These are phyloP conservation scores for Alternaria rosae DNA, from an alignment of 2,329 filamentous ascomycete species.

Conservation along the genomic window DNA sequence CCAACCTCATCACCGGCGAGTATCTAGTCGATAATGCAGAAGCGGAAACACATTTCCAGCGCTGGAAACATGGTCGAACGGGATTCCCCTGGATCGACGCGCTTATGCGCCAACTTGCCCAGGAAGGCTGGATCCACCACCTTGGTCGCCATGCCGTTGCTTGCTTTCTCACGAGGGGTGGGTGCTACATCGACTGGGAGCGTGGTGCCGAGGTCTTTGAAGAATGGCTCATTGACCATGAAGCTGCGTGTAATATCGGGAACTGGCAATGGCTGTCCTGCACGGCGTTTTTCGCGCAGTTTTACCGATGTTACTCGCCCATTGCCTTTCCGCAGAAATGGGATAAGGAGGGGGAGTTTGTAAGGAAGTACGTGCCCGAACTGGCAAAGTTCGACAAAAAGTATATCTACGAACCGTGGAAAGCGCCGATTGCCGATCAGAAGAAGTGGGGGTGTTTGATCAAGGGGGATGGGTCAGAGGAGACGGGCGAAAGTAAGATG, in stretches of 20 bases:
- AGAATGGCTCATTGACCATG: slow-evolving; percentile 77
- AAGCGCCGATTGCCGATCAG: slow-evolving; percentile 72
- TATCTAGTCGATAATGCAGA: slow-evolving; percentile 70
- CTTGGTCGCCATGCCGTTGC: slow-evolving; percentile 79
- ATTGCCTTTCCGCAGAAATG: slow-evolving; percentile 77
- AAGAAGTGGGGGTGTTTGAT: slow-evolving; percentile 71
- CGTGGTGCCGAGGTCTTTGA: slow-evolving; percentile 80
- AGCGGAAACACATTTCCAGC: slow-evolving; percentile 70
- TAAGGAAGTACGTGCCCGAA: slow-evolving; percentile 73
- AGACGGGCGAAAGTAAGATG: slow-evolving; percentile 52
- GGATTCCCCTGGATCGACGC: slow-evolving; percentile 85
- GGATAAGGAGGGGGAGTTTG: slow-evolving; percentile 72
- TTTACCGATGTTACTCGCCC: slow-evolving; percentile 74
- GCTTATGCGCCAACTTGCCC: slow-evolving; percentile 75
- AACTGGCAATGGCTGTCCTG: slow-evolving; percentile 84
- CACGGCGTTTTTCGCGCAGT: slow-evolving; percentile 77
- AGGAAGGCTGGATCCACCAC: slow-evolving; percentile 82
- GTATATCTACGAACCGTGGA: slow-evolving; percentile 83
- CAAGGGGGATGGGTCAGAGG: slow-evolving; percentile 52
- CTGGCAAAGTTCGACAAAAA: slow-evolving; percentile 67
- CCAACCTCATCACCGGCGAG: slow-evolving; percentile 61
- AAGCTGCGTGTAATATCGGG: slow-evolving; percentile 74
- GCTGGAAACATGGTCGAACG: slow-evolving; percentile 73
- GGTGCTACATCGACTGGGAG: slow-evolving; percentile 82
- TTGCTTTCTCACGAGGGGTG: slow-evolving; percentile 80